These are phyloP conservation scores for Aspergillus ochraceoroseus DNA, from an alignment of 2,329 filamentous ascomycete species.

Conservation along the genomic window DNA sequence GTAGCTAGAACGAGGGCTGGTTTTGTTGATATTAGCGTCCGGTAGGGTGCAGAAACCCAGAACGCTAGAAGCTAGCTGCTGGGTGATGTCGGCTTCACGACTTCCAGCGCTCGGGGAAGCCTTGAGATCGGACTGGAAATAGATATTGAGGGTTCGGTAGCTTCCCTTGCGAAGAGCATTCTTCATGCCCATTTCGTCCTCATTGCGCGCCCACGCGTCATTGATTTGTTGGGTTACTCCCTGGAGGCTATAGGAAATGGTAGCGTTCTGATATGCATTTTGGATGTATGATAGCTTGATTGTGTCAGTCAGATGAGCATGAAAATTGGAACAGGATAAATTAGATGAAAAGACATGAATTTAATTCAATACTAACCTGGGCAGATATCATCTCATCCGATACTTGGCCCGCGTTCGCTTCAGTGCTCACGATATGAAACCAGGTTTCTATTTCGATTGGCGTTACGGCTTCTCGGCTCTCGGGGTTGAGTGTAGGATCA, in stretches of 20 bases:
- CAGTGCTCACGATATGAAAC: constrained; percentile 42
- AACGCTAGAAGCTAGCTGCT: constrained; percentile 33
- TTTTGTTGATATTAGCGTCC: constrained; percentile 38
- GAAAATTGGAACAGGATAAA: background rate
- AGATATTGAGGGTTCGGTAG: constrained; percentile 55
- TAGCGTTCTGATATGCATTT: constrained; percentile 43
- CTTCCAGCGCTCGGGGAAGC: constrained; percentile 22
- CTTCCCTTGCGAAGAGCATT: constrained; percentile 49
- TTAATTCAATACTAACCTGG: constrained; percentile 28
- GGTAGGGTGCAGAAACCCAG: constrained; percentile 54
- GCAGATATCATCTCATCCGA: constrained; percentile 33
- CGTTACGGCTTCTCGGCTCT: constrained; percentile 18
- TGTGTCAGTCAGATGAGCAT: constrained; percentile 1
- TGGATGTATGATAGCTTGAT: constrained; percentile 39
- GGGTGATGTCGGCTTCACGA: too few relatives aligned
- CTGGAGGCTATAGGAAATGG: constrained; percentile 49
- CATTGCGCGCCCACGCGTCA: constrained; percentile 51
- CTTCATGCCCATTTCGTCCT: constrained; percentile 51
- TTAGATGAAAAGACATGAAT: too few relatives aligned
- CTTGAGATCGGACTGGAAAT: constrained; percentile 54
- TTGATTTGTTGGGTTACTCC: constrained; percentile 51
- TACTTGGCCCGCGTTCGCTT: constrained; percentile 26
- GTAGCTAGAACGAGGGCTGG: constrained; percentile 41
- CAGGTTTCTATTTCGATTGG: constrained; percentile 40
- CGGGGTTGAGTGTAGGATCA: constrained; percentile 10